phyloP scores from a whole-genome alignment of 2,329 filamentous ascomycete genomes.

The Alternaria sp. region DNA sequence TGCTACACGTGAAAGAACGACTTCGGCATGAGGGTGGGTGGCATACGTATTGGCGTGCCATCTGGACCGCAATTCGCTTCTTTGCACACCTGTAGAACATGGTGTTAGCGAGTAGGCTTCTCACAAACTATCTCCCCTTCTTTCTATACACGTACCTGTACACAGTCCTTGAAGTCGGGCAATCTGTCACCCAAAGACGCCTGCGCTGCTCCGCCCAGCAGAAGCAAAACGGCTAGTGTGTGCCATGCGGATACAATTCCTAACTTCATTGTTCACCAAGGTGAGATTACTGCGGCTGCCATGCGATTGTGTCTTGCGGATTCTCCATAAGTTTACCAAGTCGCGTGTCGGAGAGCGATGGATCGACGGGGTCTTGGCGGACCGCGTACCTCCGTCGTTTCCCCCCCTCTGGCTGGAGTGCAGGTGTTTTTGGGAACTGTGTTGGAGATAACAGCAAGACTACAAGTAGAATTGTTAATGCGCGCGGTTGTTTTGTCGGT shows the following conservation, averaged over 20 bases:
- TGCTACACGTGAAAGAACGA: neutral
- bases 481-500: too few relatives aligned
- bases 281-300: neutral
- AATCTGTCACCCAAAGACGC: constrained; percentile 86
- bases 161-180: constrained; percentile 86
- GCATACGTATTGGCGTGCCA: constrained; percentile 73
- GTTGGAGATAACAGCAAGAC: neutral
- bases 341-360: constrained; percentile 9
- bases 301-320: constrained; percentile 1
- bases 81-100: constrained; percentile 71
- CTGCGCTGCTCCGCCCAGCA: constrained; percentile 52
- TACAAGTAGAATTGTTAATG: too few relatives aligned
- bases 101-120: constrained; percentile 22
- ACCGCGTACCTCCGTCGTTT: constrained; percentile 6
- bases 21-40: neutral
- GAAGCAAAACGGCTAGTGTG: constrained; percentile 33
- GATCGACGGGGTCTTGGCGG: constrained; percentile 20
- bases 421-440: neutral
- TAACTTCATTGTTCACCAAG: constrained; percentile 39
- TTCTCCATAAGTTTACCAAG: neutral
- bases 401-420: neutral
- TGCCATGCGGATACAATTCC: constrained; percentile 37
- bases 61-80: constrained; percentile 78
- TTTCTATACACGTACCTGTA: constrained; percentile 67
- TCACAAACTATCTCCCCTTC: neutral